Evolutionary conservation across 257 asterid species (phyloP).

Genomic region (Primulina huaijiensis): DNA sequence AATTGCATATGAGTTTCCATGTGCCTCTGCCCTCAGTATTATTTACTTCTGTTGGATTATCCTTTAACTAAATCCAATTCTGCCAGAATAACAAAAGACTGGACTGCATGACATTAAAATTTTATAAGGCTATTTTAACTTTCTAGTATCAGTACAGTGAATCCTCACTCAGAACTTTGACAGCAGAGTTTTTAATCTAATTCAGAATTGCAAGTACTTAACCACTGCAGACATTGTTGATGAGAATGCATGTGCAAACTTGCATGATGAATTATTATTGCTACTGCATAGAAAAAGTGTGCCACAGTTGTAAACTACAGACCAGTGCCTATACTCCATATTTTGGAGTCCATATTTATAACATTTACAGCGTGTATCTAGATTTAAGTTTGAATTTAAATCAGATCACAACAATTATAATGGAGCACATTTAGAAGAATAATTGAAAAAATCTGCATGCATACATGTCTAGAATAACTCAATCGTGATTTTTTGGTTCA

Average conservation of each 20-base stretch:
- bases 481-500: constrained; percentile 2
- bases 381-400: constrained; percentile 14
- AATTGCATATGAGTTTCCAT: constrained; percentile 19
- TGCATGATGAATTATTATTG: neutral
- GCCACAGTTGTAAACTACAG: neutral
- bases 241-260: neutral
- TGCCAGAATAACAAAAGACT: constrained; percentile 3
- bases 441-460: constrained; percentile 6
- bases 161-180: constrained; percentile 14
- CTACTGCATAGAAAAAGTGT: neutral
- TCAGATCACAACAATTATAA: constrained; percentile 8
- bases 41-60: neutral
- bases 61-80: neutral
- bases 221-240: neutral
- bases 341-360: constrained; percentile 4
- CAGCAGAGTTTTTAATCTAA: constrained; percentile 1
- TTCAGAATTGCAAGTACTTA: neutral
- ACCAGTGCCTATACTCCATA: neutral
- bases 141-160: neutral
- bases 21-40: constrained; percentile 5
- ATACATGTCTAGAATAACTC: constrained; percentile 14
- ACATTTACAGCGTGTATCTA: constrained; percentile 16
- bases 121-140: neutral
- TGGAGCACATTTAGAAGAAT: constrained; percentile 15
- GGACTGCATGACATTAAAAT: neutral